Evolutionary conservation across 192 early-diverging fungal species (phyloP).

Genomic region (Kickxella alabastrina): DNA sequence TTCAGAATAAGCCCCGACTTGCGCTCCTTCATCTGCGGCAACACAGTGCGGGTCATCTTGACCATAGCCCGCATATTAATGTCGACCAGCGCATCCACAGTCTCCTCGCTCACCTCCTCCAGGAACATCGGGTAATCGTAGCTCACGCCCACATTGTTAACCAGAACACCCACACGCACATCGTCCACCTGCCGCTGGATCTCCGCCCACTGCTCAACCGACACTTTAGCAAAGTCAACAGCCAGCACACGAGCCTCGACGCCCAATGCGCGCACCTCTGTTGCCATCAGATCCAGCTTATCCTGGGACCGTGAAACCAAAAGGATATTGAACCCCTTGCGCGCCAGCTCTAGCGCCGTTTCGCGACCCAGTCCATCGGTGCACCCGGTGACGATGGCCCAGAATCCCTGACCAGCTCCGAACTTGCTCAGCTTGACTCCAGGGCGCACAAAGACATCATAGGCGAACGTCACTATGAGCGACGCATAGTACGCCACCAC

Average conservation of each 20-base stretch:
- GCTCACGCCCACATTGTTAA: slow-evolving; percentile 94
- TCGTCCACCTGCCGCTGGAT: slow-evolving; percentile 56
- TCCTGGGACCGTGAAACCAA: slow-evolving; percentile 75
- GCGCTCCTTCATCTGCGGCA: slow-evolving; percentile 77
- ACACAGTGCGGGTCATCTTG: slow-evolving; percentile 71
- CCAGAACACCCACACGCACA: slow-evolving; percentile 56
- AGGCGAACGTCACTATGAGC: slow-evolving; percentile 32
- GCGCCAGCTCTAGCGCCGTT: slow-evolving; percentile 86
- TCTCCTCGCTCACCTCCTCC: slow-evolving; percentile 64
- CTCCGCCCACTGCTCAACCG: slow-evolving; percentile 59
- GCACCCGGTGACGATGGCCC: slow-evolving; percentile 86
- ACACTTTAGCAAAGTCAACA: slow-evolving; percentile 72
- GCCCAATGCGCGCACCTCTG: slow-evolving; percentile 58
- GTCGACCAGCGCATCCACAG: slow-evolving; percentile 71
- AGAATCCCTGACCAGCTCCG: slow-evolving; percentile 48
- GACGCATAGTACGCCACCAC: slow-evolving; percentile 48
- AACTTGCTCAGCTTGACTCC: slow-evolving; percentile 44
- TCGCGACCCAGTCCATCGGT: slow-evolving; percentile 96
- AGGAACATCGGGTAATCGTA: slow-evolving; percentile 89
- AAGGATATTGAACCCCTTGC: slow-evolving; percentile 77
- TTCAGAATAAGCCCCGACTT: slow-evolving; percentile 86
- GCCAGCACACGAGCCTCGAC: slow-evolving; percentile 64
- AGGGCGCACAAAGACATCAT: slow-evolving; percentile 41
- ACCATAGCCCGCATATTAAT: slow-evolving; percentile 84
- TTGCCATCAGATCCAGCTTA: slow-evolving; percentile 74